Percentiles rank a stretch among this genome's conserved stretches.
Conservation (phyloP, 176 grass and related monocot genomes). For the Luzula sylvatica region DNA sequence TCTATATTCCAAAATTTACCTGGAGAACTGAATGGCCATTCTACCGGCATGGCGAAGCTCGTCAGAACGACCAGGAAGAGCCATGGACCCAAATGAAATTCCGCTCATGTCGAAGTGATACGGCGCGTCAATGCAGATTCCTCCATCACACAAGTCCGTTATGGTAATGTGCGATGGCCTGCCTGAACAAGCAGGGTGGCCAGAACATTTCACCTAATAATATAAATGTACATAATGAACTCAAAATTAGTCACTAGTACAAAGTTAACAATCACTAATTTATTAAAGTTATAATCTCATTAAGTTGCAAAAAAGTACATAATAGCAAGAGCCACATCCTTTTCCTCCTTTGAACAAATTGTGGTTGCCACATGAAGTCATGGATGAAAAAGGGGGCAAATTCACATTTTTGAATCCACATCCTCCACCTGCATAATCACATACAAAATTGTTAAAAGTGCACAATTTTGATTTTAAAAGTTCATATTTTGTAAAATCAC, state of each 20-base stretch:
- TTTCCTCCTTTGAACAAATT: constrained; percentile 72
- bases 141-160: constrained; percentile 74
- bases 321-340: constrained; percentile 80
- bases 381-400: constrained; percentile 53
- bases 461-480: too few species aligned
- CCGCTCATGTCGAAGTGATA: constrained; percentile 88
- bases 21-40: constrained; percentile 63
- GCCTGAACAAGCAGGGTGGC: constrained; percentile 44
- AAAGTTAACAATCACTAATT: not conserved
- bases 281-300: not conserved
- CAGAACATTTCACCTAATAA: constrained; percentile 44
- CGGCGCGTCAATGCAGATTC: constrained; percentile 26
- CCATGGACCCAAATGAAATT: constrained; percentile 64
- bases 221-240: not conserved
- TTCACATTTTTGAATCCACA: constrained; percentile 79
- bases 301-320: constrained; percentile 22
- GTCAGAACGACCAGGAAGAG: constrained; percentile 49
- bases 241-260: not conserved
- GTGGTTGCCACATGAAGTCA: constrained; percentile 82
- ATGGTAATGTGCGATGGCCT: constrained; percentile 49
- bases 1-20: constrained; percentile 22
- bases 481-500: too few species aligned
- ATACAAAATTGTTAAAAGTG: too few species aligned
- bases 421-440: constrained; percentile 42
- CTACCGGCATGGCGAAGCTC: constrained; percentile 77